Evolutionary conservation across 129 eudicot species (phyloP), one percentile per base, ranked within the genome.

Genomic region (Flaveria sonorensis): DNA sequence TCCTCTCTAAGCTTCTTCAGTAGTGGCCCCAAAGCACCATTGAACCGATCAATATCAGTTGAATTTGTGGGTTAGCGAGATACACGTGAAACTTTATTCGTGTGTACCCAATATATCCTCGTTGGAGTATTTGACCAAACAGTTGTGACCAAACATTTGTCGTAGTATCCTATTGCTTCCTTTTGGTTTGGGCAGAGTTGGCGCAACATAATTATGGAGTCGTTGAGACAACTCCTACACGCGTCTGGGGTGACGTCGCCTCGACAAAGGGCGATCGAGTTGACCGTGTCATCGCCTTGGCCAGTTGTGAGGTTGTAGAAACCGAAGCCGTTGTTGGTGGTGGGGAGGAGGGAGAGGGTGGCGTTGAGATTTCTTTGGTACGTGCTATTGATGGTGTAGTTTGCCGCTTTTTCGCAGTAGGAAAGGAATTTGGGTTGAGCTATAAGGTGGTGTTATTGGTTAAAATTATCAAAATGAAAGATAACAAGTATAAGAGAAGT

Each of bases 81-180:
- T 1, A 2, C 7, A 48, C 0, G 24, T 15, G 1, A 2, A 64
- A 71, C 0, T 2, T 0, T 10, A 21, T 14, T 0, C 5, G 42
- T 28, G 24, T 32, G 26, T 59, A 2, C 62, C 50, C 16, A 82
- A 43, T 19, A 88, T 68, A 2, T 62, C 32, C 15, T 21, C 15
- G 60, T 82, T 66, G 0, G 89, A 77, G 77, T 85, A 87, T 69
- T 79, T 72, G 13, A 88, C 0, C 82, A 82, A 61, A 65, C 92
- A 88, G n/a, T n/a, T n/a, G n/a, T n/a, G n/a, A n/a, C n/a, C n/a
- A n/a, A n/a, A n/a, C n/a, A n/a, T n/a, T 46, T 4, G 0, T 82
- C 63, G 16, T 69, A 77, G 57, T 79, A 68, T 4, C 53, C 71
- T 5, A 80, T 30, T 19, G 89, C 89, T 60, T 85, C 81, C 82